A percentile compares a stretch with the other conserved stretches of the same genome.
Conservation (phyloP, 2,329 filamentous ascomycete genomes). For the Aspergillus viridinutans region DNA sequence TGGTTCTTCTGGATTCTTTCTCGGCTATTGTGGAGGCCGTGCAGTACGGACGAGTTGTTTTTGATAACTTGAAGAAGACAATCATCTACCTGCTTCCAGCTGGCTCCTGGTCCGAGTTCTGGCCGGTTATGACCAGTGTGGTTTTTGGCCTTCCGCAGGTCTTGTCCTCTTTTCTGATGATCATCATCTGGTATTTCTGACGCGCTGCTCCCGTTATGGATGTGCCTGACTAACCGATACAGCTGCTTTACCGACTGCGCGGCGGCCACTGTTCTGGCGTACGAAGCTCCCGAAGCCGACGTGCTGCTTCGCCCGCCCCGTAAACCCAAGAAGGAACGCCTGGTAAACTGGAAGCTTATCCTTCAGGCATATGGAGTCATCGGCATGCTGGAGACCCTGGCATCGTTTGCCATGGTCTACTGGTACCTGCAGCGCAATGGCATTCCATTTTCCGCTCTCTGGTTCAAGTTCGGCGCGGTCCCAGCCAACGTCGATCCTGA, state of each 20-base stretch:
- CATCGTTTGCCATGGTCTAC: slow-evolving; percentile 62
- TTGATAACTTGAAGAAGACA: slow-evolving; percentile 71
- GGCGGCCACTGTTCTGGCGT: slow-evolving; percentile 68
- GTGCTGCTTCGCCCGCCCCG: slow-evolving; percentile 66
- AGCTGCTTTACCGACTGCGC: slow-evolving; percentile 72
- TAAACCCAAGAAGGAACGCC: slow-evolving; percentile 63
- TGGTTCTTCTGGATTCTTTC: slow-evolving; percentile 65
- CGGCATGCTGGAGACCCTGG: slow-evolving; percentile 58
- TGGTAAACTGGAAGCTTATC: slow-evolving; percentile 70
- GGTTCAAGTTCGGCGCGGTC: slow-evolving; percentile 62
- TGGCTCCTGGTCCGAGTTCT: slow-evolving; percentile 70
- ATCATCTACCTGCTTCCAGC: slow-evolving; percentile 71
- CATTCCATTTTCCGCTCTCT: slow-evolving; percentile 60
- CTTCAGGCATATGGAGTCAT: slow-evolving; percentile 69
- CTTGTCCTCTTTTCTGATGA: slow-evolving; percentile 69
- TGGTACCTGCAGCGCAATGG: slow-evolving; percentile 60
- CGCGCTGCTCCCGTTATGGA: not conserved
- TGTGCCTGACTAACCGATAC: not conserved
- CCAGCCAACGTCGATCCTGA: slow-evolving; percentile 51
- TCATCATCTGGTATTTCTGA: slow-evolving; percentile 53
- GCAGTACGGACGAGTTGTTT: slow-evolving; percentile 69
- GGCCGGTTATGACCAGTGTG: slow-evolving; percentile 71
- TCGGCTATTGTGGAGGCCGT: slow-evolving; percentile 68
- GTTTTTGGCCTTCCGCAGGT: slow-evolving; percentile 70
- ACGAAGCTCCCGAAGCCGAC: slow-evolving; percentile 72